phyloP scores from a whole-genome alignment of 75 land plant species.

The Pinus albicaulis region DNA sequence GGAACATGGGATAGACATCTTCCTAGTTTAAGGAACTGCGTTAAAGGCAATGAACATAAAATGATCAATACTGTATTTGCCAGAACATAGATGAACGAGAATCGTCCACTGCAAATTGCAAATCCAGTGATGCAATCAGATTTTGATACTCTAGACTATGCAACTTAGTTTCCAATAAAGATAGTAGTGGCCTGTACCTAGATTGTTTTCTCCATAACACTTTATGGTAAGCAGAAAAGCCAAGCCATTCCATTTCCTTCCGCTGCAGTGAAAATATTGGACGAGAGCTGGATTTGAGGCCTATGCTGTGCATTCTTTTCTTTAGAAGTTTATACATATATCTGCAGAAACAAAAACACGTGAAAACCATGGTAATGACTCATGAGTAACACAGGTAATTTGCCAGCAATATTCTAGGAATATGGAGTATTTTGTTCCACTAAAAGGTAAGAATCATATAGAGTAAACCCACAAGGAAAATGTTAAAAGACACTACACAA shows the following conservation, averaged over 20 bases:
- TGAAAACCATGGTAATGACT: neutral
- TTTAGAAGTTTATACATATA: constrained; percentile 67
- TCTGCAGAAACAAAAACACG: constrained; percentile 25
- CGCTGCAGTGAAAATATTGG: constrained; percentile 39
- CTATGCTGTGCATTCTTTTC: constrained; percentile 37
- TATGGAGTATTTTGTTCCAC: neutral
- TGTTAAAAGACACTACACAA: neutral
- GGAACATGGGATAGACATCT: no score
- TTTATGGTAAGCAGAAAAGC: constrained; percentile 55
- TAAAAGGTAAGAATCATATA: neutral
- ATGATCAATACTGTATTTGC: constrained; percentile 56
- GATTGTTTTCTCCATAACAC: constrained; percentile 76
- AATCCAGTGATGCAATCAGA: constrained; percentile 15
- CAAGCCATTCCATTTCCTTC: constrained; percentile 78
- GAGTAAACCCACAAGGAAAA: neutral
- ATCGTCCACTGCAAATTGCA: constrained; percentile 71
- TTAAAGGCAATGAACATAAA: neutral
- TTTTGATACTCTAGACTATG: constrained; percentile 10
- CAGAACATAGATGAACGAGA: constrained; percentile 69
- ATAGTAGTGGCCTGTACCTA: constrained; percentile 46
- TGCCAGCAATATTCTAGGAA: neutral
- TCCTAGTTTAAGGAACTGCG: neutral
- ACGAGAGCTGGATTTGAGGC: neutral
- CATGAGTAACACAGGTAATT: neutral
- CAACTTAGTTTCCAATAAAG: constrained; percentile 39